These are phyloP conservation scores for Wickerhamiella shivajii DNA, from an alignment of 805 yeast species.

Conservation along the genomic window DNA sequence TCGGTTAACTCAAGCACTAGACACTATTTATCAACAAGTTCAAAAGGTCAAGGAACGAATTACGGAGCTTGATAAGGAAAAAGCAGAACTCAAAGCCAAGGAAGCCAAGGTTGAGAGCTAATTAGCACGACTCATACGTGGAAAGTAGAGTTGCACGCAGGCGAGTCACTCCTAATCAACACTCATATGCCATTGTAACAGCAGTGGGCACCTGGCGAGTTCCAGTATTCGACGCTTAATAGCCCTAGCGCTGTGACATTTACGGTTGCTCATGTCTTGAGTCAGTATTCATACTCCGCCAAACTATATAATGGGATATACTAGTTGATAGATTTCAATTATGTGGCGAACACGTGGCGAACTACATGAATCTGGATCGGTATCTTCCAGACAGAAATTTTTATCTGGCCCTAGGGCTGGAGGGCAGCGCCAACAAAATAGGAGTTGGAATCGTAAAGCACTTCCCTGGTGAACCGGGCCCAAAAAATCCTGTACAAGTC, in stretches of 20 bases:
- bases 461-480: conserved; percentile 40
- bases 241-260: no score
- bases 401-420: conserved; percentile 69
- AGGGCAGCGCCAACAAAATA: conserved; percentile 92
- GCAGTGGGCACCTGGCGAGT: no score
- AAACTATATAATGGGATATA: no score
- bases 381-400: conserved; percentile 30
- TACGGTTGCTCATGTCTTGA: no score
- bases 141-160: no score
- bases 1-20: conserved; percentile 35
- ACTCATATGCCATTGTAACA: no score
- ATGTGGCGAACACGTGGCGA: no score
- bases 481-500: conserved; percentile 52
- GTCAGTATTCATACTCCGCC: no score
- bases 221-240: no score
- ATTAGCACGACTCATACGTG: no score
- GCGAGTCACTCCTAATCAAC: no score
- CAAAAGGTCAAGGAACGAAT: conserved; percentile 29
- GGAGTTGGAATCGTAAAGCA: conserved; percentile 90
- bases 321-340: no score
- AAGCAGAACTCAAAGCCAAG: conserved; percentile 9
- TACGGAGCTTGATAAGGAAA: conserved; percentile 22
- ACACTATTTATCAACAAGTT: conserved; percentile 32
- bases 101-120: not conserved
- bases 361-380: conserved; percentile 30